Evolutionary conservation across 2,329 filamentous ascomycete genomes (phyloP), one percentile per base, ranked within the genome.

Genomic region (Dothidotthia symphoricarpi): DNA sequence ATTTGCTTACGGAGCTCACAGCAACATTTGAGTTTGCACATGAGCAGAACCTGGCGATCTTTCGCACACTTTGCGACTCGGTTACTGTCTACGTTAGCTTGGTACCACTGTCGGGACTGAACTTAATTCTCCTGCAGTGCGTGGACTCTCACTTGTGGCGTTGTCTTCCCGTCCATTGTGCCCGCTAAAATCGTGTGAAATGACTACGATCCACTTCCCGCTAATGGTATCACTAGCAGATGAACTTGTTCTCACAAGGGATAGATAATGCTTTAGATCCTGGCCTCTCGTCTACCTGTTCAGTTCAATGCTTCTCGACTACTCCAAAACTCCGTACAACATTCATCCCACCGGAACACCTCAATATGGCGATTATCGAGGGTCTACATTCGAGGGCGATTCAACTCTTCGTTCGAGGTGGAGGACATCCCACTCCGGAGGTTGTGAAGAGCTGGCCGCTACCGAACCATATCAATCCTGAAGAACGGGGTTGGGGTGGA

Each of bases 401-500:
- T 19, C 22, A 28, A 19, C 49, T 61, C 9, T 43, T 55, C 24
- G 35, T 49, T 33, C 55, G 58, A n/a, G 49, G 31, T 40, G 62
- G 60, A 14, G 61, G 60, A 1, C 39, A 57, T 22, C 69, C 72
- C 17, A 69, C 73, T n/a, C 24, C 56, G n/a, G 56, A 65, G 14
- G 67, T 75, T 14, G 37, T 70, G 30, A 48, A 54, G 13, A 56
- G 60, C 48, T 76, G 73, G 73, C 74, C 75, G 5, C 51, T 35
- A 24, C 69, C 74, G 6, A 76, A 77, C 46, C 71, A 72, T 48
- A 44, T 67, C 33, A 54, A 76, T 45, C 75, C 74, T 5, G 59
- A 58, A 11, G 70, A 66, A 17, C 66, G 71, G 43, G 71, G 71
- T 10, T 66, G 69, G 49, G 66, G 52, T 24, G 66, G 70, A 15